phyloP scores from a whole-genome alignment of 2,329 filamentous ascomycete genomes.

The Alternaria metachromatica region DNA sequence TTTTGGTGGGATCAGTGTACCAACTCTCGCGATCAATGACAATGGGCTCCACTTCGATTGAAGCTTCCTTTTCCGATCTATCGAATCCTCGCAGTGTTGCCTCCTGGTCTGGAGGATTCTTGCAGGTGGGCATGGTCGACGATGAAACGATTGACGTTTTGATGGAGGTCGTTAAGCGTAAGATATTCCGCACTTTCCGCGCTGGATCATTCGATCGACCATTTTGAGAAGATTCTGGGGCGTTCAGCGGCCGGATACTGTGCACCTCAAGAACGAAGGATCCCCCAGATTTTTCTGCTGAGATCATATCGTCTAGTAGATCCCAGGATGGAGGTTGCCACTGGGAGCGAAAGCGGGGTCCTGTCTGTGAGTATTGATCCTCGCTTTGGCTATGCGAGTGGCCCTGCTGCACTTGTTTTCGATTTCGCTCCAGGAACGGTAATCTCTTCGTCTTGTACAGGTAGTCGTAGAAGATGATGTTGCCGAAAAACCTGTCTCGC shows the following conservation, averaged over 20 bases:
- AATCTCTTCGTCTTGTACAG: slow-evolving; percentile 26
- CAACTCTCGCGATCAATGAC: slow-evolving; percentile 27
- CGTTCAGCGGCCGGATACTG: slow-evolving; percentile 12
- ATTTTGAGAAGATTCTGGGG: neutral
- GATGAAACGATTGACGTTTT: slow-evolving; percentile 12
- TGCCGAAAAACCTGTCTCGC: slow-evolving; percentile 28
- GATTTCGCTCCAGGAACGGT: slow-evolving; percentile 36
- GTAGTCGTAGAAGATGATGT: slow-evolving; percentile 35
- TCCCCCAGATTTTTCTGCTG: slow-evolving; percentile 24
- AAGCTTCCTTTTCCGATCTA: neutral
- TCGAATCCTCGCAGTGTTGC: slow-evolving; percentile 11
- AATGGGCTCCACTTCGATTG: slow-evolving; percentile 19
- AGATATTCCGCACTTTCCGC: slow-evolving; percentile 8
- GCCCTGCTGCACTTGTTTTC: slow-evolving; percentile 24
- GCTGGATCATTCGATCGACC: neutral
- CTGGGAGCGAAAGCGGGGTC: slow-evolving; percentile 5
- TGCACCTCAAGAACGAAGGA: slow-evolving; percentile 26
- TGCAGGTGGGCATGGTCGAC: neutral
- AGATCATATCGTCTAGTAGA: slow-evolving; percentile 36
- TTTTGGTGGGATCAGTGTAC: neutral
- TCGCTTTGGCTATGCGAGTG: slow-evolving; percentile 4
- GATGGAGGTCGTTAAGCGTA: slow-evolving; percentile 8
- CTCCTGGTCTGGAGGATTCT: neutral
- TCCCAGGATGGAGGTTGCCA: slow-evolving; percentile 34
- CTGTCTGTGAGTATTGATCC: neutral